Evolutionary conservation across 495 filamentous ascomycete species (phyloP), one percentile per base, ranked within the genome.

Genomic region (Trichoderma parareesei): DNA sequence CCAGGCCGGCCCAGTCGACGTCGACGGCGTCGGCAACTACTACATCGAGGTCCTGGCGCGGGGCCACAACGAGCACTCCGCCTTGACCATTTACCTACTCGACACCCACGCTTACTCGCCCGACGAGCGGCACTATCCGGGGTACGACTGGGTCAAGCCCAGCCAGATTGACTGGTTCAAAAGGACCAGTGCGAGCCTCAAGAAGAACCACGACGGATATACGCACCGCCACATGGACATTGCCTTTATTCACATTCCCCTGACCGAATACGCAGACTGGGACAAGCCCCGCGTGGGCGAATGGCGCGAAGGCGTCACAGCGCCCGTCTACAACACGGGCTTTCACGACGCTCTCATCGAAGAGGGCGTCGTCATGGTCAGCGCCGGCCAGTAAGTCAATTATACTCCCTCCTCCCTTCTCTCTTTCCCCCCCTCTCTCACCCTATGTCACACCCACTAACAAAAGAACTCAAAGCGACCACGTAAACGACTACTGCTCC

Each of bases 91-190:
- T 42, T 98, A 96, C 75, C 81, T 98, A 65, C 86, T 98, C 61
- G 94, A 98, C 77, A 90, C 93, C 5, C 94, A 98, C 74, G 81
- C 88, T 35, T 95, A 97, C 75, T 92, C 90, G 6, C 93, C 93
- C 1, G 92, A 98, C 72, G 91, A 97, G 75, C 84, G 84, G 37
- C 84, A 90, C 61, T 96, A 86, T 75, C 75, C 75, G 44, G 94
- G 95, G 67, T 98, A 98, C 71, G 93, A 98, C 73, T 98, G 94
- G 94, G 75, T 98, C 69, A 97, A 98, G 74, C 85, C 88, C 40
- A 90, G 84, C 68, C 94, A 98, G 74, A 97, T 96, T 65, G 85
- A 88, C 57, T 98, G 94, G 94, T 98, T 98, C 78, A 87, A 86
- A 72, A 80, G 82, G 64, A 93, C 89, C 8, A 85, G 88, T 7